phyloP scores from a whole-genome alignment of 2,329 filamentous ascomycete species.

The Arthrinium phaeospermum region DNA sequence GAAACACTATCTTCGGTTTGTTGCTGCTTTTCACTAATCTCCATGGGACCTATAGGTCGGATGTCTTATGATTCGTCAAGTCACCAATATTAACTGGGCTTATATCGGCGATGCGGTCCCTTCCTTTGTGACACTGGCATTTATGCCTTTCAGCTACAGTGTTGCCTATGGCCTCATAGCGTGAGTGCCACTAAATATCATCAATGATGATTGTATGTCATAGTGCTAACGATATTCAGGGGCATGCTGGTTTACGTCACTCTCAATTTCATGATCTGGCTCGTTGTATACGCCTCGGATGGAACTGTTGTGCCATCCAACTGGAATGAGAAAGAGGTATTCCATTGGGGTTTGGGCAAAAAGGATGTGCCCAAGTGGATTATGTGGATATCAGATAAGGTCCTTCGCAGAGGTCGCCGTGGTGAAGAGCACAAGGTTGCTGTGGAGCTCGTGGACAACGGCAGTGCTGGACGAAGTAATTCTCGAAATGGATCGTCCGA shows the following conservation, averaged over 20 bases:
- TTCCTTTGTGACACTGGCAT: conserved; percentile 75
- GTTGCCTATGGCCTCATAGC: conserved; percentile 79
- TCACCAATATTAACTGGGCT: conserved; percentile 76
- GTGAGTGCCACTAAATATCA: conserved; percentile 42
- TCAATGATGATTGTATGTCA: neutral
- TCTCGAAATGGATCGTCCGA: conserved; percentile 18
- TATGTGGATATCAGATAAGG: conserved; percentile 43
- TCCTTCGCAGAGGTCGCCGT: conserved; percentile 26
- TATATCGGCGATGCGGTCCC: conserved; percentile 79
- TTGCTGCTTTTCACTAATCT: neutral
- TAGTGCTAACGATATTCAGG: conserved; percentile 30
- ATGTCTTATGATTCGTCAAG: conserved; percentile 78
- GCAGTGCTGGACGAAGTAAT: conserved; percentile 20
- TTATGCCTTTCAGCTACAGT: conserved; percentile 81
- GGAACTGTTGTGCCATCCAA: conserved; percentile 57
- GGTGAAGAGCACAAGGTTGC: conserved; percentile 34
- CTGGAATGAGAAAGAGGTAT: conserved; percentile 60
- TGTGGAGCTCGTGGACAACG: conserved; percentile 39
- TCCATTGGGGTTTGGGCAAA: conserved; percentile 58
- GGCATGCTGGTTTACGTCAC: conserved; percentile 61
- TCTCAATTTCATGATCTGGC: conserved; percentile 58
- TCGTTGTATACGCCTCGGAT: conserved; percentile 51
- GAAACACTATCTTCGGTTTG: conserved; percentile 26
- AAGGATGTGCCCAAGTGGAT: conserved; percentile 64
- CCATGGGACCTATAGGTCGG: conserved; percentile 58